Percentiles rank a stretch among this genome's conserved stretches.
phyloP scores from a whole-genome alignment of 805 yeast species.

The Zygosaccharomyces rouxii region DNA sequence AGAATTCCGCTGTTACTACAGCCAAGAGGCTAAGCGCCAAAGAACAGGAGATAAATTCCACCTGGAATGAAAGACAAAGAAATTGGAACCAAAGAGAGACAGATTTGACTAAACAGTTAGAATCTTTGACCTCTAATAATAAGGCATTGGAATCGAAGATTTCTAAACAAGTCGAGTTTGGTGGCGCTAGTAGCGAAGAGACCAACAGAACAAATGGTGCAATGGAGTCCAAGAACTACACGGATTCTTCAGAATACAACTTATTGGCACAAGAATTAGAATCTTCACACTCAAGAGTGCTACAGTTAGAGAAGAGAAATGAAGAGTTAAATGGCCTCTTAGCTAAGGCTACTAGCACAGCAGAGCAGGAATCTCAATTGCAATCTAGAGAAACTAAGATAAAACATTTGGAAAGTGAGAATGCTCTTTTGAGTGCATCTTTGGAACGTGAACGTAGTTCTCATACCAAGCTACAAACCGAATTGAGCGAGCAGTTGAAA shows the following conservation, averaged over 20 bases:
- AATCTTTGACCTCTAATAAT: slow-evolving; percentile 49
- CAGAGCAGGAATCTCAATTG: slow-evolving; percentile 40
- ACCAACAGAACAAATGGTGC: slow-evolving; percentile 12
- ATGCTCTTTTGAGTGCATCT: slow-evolving; percentile 41
- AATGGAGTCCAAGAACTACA: slow-evolving; percentile 21
- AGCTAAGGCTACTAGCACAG: slow-evolving; percentile 47
- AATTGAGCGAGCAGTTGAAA: slow-evolving; percentile 36
- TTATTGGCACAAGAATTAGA: slow-evolving; percentile 73
- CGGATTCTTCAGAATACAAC: slow-evolving; percentile 49
- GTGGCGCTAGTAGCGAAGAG: slow-evolving; percentile 27
- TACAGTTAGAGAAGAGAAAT: slow-evolving; percentile 73
- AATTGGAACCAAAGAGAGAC: slow-evolving; percentile 61
- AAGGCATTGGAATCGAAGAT: slow-evolving; percentile 69
- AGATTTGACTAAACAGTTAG: slow-evolving; percentile 47
- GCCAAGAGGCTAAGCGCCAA: slow-evolving; percentile 58
- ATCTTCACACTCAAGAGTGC: slow-evolving; percentile 57
- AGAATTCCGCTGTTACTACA: slow-evolving; percentile 51
- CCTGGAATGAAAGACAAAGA: slow-evolving; percentile 66
- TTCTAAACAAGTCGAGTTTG: slow-evolving; percentile 48
- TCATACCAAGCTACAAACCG: slow-evolving; percentile 15
- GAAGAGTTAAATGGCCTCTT: slow-evolving; percentile 67
- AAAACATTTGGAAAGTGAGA: slow-evolving; percentile 62
- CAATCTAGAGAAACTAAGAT: slow-evolving; percentile 41
- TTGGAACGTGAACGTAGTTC: slow-evolving; percentile 27
- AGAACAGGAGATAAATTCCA: slow-evolving; percentile 64